These are phyloP conservation scores for Termitomyces sp. DNA, from an alignment of 768 basidiomycete genomes.

Conservation along the genomic window DNA sequence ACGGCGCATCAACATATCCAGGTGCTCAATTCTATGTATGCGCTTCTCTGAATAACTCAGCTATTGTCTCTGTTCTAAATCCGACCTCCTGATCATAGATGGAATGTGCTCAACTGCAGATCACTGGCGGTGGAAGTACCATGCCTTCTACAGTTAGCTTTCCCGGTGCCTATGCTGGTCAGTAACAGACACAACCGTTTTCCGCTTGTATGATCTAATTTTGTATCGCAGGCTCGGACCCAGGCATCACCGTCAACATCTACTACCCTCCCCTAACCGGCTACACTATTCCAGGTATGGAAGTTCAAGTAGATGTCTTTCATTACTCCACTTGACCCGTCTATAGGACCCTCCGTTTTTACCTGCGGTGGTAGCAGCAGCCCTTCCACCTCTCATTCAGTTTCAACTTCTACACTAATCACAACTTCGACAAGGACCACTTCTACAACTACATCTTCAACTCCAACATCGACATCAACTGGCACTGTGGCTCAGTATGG, in stretches of 20 bases:
- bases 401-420: background rate
- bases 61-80: background rate
- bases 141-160: constrained; percentile 39
- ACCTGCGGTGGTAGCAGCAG: constrained; percentile 22
- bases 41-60: background rate
- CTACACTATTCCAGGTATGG: constrained; percentile 37
- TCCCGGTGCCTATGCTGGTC: constrained; percentile 41
- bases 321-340: background rate
- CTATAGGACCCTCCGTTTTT: constrained; percentile 32
- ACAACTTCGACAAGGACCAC: constrained; percentile 8
- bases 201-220: background rate
- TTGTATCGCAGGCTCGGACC: constrained; percentile 29
- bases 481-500: constrained; percentile 33
- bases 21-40: constrained; percentile 55
- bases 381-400: constrained; percentile 5
- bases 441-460: constrained; percentile 13
- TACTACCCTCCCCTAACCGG: constrained; percentile 34
- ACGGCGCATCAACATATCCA: constrained; percentile 38
- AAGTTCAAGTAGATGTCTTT: background rate
- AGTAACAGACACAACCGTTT: background rate
- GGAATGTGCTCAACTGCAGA: constrained; percentile 42
- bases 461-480: constrained; percentile 13
- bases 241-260: constrained; percentile 42
- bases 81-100: constrained; percentile 22
- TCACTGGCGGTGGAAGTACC: constrained; percentile 39